Evolutionary conservation across 768 basidiomycete genomes (phyloP).

Genomic region (Wakefieldia striispora): DNA sequence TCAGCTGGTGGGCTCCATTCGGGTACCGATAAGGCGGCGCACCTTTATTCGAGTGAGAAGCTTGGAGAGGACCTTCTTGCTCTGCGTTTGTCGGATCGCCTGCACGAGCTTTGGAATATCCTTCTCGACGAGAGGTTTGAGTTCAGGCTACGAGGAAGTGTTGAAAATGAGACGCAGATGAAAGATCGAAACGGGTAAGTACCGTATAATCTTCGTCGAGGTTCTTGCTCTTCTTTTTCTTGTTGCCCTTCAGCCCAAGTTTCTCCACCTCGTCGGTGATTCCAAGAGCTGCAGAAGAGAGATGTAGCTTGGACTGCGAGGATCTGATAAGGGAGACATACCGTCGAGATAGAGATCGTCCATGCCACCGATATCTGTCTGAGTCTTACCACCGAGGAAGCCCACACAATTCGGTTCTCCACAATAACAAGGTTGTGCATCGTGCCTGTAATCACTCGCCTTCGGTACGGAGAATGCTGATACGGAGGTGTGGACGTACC

Average conservation of each 20-base stretch:
- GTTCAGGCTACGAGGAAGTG: slow-evolving; percentile 54
- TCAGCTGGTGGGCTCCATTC: not conserved
- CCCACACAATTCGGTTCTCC: slow-evolving; percentile 95
- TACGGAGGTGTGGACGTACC: slow-evolving; percentile 49
- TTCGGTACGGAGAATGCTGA: too few relatives aligned
- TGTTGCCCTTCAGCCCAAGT: slow-evolving; percentile 79
- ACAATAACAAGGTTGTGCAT: slow-evolving; percentile 92
- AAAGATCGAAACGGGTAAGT: slow-evolving; percentile 15
- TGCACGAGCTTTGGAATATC: slow-evolving; percentile 92
- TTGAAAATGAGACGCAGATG: not conserved
- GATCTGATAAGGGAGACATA: slow-evolving; percentile 25
- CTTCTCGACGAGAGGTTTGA: slow-evolving; percentile 70
- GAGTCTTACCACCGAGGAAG: slow-evolving; percentile 96
- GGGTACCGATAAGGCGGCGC: not conserved
- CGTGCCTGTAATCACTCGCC: slow-evolving; percentile 55
- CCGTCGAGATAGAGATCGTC: slow-evolving; percentile 94
- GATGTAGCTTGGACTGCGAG: not conserved
- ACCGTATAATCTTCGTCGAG: slow-evolving; percentile 94
- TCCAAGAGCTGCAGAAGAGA: slow-evolving; percentile 65
- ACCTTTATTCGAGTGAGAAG: slow-evolving; percentile 86
- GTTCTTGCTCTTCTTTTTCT: slow-evolving; percentile 89
- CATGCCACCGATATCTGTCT: slow-evolving; percentile 93
- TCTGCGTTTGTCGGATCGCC: slow-evolving; percentile 85
- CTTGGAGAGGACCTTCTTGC: slow-evolving; percentile 77
- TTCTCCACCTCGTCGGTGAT: slow-evolving; percentile 88